Conservation (phyloP, 768 basidiomycete genomes). For the Leccinum arenicola region DNA sequence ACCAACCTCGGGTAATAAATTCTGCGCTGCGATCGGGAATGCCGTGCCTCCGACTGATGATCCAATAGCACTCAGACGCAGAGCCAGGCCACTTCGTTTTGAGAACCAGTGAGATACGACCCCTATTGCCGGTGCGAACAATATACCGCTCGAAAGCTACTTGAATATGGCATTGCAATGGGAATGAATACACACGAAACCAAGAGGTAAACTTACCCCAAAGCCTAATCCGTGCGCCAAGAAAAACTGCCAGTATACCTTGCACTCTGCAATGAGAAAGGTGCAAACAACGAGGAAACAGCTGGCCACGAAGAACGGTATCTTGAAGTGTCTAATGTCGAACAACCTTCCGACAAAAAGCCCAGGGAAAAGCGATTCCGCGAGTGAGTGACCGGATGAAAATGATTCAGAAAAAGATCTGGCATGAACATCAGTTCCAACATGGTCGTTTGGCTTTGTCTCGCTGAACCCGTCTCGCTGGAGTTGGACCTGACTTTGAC, state of each 20-base stretch:
- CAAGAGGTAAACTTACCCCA: slow-evolving; percentile 45
- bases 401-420: neutral
- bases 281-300: slow-evolving; percentile 50
- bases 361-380: slow-evolving; percentile 44
- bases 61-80: slow-evolving; percentile 64
- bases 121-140: slow-evolving; percentile 60
- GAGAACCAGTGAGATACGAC: slow-evolving; percentile 76
- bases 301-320: slow-evolving; percentile 47
- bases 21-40: slow-evolving; percentile 59
- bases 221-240: slow-evolving; percentile 67
- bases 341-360: slow-evolving; percentile 66
- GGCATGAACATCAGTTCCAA: neutral
- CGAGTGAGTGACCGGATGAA: neutral
- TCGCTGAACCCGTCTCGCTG: neutral
- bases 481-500: neutral
- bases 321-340: slow-evolving; percentile 66
- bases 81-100: slow-evolving; percentile 48
- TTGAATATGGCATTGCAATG: neutral
- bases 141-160: slow-evolving; percentile 46
- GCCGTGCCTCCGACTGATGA: slow-evolving; percentile 67
- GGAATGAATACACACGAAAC: neutral
- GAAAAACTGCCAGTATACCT: slow-evolving; percentile 69
- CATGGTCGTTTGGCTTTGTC: neutral
- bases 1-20: slow-evolving; percentile 55
- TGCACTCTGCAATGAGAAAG: slow-evolving; percentile 66